Percentiles rank a stretch among this genome's conserved stretches.
Evolutionary conservation across 768 basidiomycete species (phyloP).

Genomic region (Cytidiella melzeri): DNA sequence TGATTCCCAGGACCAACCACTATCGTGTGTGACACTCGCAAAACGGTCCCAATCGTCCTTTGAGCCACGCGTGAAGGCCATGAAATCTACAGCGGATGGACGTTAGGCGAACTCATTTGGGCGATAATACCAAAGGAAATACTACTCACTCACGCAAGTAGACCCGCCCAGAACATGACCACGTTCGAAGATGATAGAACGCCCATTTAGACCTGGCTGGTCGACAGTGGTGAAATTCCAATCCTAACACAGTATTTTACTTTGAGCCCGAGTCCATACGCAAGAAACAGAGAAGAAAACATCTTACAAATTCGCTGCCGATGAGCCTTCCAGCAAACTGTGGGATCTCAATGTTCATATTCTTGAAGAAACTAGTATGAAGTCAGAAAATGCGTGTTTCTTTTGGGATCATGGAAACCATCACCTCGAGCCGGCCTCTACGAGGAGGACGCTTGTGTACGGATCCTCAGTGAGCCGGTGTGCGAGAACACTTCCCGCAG

Average conservation of each 20-base stretch:
- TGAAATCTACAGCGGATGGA: constrained; percentile 16
- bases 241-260: constrained; percentile 10
- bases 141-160: constrained; percentile 20
- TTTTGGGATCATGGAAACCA: neutral
- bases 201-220: constrained; percentile 14
- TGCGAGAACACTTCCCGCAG: constrained; percentile 11
- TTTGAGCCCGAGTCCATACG: no score
- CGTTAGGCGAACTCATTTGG: neutral
- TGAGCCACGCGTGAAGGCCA: constrained; percentile 23
- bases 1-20: constrained; percentile 23
- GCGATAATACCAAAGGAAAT: no score
- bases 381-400: neutral
- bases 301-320: constrained; percentile 3
- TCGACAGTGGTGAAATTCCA: constrained; percentile 25
- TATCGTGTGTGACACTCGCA: constrained; percentile 21
- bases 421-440: constrained; percentile 13
- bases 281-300: no score
- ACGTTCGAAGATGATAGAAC: constrained; percentile 17
- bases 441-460: constrained; percentile 5
- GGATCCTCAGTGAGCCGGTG: constrained; percentile 7
- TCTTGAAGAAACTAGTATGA: constrained; percentile 8
- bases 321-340: constrained; percentile 12
- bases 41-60: constrained; percentile 22
- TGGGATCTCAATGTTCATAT: constrained; percentile 15
- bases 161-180: constrained; percentile 23